These are phyloP conservation scores for Henckelia pumila DNA, from an alignment of 257 asterid genomes.

Conservation along the genomic window DNA sequence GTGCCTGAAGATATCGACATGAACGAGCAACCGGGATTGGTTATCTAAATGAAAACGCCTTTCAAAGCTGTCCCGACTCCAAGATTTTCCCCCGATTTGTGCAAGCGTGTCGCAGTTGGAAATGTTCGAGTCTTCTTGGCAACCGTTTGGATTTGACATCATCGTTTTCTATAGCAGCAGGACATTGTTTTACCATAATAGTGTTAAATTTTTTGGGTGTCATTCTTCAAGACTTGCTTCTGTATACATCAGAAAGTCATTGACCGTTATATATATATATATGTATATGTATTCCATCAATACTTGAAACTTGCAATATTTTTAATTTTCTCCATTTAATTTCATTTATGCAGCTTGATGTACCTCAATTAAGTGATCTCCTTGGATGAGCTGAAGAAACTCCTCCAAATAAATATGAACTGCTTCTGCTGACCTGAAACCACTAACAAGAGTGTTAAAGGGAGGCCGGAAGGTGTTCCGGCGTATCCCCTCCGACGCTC, in stretches of 20 bases:
- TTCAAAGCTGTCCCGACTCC: slow-evolving; percentile 62
- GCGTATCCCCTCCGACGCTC: too few species aligned
- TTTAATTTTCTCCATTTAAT: neutral
- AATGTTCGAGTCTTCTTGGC: neutral
- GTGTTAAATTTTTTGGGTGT: too few species aligned
- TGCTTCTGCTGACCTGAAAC: too few species aligned
- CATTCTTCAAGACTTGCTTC: neutral
- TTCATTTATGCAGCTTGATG: neutral
- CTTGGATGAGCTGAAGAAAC: too few species aligned
- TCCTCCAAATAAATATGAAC: too few species aligned
- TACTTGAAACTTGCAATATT: neutral
- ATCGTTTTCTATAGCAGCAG: neutral
- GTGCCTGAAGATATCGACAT: slow-evolving; percentile 64
- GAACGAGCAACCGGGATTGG: slow-evolving; percentile 81
- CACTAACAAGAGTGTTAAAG: too few species aligned
- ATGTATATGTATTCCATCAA: too few species aligned
- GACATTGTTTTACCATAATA: neutral
- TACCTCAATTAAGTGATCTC: too few species aligned
- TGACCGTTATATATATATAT: neutral
- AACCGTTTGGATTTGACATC: neutral
- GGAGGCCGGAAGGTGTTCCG: too few species aligned
- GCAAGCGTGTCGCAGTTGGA: slow-evolving; percentile 44
- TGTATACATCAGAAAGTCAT: neutral
- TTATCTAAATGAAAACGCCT: slow-evolving; percentile 71
- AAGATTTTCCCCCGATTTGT: slow-evolving; percentile 53